These are phyloP conservation scores for Oryza glumipatula DNA, from an alignment of 176 grass and related monocot species.

Conservation along the genomic window DNA sequence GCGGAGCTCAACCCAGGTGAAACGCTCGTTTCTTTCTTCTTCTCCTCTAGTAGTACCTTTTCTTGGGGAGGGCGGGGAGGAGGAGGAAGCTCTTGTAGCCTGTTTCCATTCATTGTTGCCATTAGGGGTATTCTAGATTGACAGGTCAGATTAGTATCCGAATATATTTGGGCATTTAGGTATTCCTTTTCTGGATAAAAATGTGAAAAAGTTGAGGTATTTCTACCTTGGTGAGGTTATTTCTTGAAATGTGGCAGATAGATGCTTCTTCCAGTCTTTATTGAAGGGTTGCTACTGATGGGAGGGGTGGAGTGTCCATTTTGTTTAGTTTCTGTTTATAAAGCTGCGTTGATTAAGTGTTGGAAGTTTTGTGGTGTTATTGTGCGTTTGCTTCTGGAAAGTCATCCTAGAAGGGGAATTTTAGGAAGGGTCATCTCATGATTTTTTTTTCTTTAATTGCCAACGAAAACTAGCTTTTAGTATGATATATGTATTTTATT, in stretches of 20 bases:
- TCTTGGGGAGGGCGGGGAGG: neutral
- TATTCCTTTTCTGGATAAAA: neutral
- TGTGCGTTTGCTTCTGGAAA: neutral
- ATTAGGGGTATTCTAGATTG: neutral
- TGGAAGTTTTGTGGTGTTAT: neutral
- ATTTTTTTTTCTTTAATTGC: neutral
- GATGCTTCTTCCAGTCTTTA: neutral
- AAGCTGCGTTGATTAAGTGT: neutral
- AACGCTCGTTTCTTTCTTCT: neutral
- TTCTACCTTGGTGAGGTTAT: neutral
- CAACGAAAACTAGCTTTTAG: neutral
- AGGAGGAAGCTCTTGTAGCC: neutral
- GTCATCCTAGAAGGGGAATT: neutral
- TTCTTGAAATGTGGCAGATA: conserved; percentile 6
- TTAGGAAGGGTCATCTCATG: neutral
- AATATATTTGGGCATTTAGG: neutral
- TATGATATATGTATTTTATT: neutral
- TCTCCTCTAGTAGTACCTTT: neutral
- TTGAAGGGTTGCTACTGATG: neutral
- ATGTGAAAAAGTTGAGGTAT: neutral
- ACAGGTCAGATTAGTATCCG: neutral
- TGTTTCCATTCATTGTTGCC: neutral
- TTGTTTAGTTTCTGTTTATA: neutral
- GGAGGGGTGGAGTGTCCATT: neutral
- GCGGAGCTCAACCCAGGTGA: conserved; percentile 30